Evolutionary conservation across 2,329 filamentous ascomycete species (phyloP), one percentile per base, ranked within the genome.

Genomic region (Paraphaeosphaeria minitans): DNA sequence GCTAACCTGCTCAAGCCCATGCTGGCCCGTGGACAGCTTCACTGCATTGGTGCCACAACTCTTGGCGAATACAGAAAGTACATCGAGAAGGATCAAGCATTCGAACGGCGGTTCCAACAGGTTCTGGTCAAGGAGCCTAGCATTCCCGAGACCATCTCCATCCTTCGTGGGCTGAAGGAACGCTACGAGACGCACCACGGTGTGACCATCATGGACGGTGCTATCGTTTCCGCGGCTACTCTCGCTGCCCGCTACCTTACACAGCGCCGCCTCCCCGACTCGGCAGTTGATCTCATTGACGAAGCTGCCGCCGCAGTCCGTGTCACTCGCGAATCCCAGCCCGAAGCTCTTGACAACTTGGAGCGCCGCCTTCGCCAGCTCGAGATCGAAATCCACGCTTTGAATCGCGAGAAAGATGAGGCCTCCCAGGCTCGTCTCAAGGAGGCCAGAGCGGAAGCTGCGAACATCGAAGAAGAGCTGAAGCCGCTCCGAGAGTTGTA

Each of bases 181-280:
- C 92, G 93, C 76, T 99, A 98, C 79, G 95, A 99, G 80, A 92
- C 96, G 51, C 95, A 99, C 78, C 95, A 99, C 77, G 93, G 94
- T 83, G 95, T 99, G 70, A 98, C 89, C 66, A 99, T 99, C 66
- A 88, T 94, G 45, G 95, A 99, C 73, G 92, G 89, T 71, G 95
- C 95, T 63, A 91, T 99, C 62, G 94, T 99, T 16, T 86, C 93
- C 51, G 87, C 95, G 5, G 92, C 95, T n/a, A 96, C 88, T 56
- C 86, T 99, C 53, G 95, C 95, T 14, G 91, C 94, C 49, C 89
- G 95, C 57, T 99, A 99, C 70, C 88, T 99, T 55, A 99, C 95
- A 0, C 88, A 90, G 51, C 87, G 95, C 66, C 88, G 95, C 73
- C 86, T 99, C 63, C 95, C 95, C 2, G 95, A 99, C 77, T 99